Evolutionary conservation across 2,329 filamentous ascomycete species (phyloP).

Genomic region (Phoma sp.): DNA sequence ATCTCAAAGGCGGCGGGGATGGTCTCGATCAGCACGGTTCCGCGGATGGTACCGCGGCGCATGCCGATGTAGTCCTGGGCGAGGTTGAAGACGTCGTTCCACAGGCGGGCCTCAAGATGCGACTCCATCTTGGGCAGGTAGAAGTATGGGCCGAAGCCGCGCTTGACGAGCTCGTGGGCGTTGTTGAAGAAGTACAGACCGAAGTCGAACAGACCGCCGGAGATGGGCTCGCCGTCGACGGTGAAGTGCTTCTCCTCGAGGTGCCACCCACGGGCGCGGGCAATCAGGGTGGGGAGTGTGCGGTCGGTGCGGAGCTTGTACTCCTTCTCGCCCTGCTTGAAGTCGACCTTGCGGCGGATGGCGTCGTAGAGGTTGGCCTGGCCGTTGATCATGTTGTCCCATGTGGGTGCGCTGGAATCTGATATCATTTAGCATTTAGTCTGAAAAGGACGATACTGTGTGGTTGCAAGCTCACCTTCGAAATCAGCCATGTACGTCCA

Average conservation of each 20-base stretch:
- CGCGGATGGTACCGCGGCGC: slow-evolving; percentile 88
- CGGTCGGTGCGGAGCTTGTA: slow-evolving; percentile 97
- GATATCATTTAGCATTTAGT: slow-evolving; percentile 18
- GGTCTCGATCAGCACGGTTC: slow-evolving; percentile 95
- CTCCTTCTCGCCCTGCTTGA: slow-evolving; percentile 92
- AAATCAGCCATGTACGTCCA: slow-evolving; percentile 99
- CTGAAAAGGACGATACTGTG: neutral
- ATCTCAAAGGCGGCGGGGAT: slow-evolving; percentile 98
- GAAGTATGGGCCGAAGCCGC: slow-evolving; percentile 91
- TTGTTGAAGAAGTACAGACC: slow-evolving; percentile 99
- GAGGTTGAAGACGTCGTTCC: slow-evolving; percentile 98
- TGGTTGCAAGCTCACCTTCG: slow-evolving; percentile 68
- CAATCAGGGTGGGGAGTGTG: slow-evolving; percentile 85
- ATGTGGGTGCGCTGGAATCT: slow-evolving; percentile 96
- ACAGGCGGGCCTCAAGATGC: slow-evolving; percentile 93
- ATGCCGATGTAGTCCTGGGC: slow-evolving; percentile 92
- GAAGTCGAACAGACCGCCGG: slow-evolving; percentile 92
- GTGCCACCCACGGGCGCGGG: slow-evolving; percentile 95
- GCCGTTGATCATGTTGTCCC: slow-evolving; percentile 99
- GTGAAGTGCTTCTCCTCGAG: slow-evolving; percentile 98
- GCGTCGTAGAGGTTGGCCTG: slow-evolving; percentile 98
- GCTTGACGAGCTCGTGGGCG: slow-evolving; percentile 82
- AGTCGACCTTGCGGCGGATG: slow-evolving; percentile 91
- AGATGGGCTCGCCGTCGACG: slow-evolving; percentile 92
- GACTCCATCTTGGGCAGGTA: slow-evolving; percentile 99